Conservation (phyloP, 2,329 filamentous ascomycete species). For the Aspergillus neoniger region DNA sequence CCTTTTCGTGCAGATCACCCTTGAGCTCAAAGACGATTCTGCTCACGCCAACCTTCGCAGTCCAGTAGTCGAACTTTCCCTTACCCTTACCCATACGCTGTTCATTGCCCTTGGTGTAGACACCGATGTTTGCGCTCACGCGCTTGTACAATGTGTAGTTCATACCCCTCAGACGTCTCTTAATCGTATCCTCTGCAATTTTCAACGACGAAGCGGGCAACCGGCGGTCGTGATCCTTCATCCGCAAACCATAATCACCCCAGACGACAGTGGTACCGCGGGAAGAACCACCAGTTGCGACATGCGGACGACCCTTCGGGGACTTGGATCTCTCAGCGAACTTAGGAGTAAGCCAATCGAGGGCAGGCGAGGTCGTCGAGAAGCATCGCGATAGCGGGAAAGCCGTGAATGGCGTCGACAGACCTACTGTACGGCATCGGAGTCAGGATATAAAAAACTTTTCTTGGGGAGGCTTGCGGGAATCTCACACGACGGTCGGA, state of each 20-base stretch:
- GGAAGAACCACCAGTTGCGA: slow-evolving; percentile 84
- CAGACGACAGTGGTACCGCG: slow-evolving; percentile 94
- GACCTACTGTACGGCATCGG: slow-evolving; percentile 22
- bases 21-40: slow-evolving; percentile 91
- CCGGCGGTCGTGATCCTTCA: slow-evolving; percentile 89
- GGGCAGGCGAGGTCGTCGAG: slow-evolving; percentile 65
- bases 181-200: slow-evolving; percentile 92
- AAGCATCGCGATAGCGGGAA: slow-evolving; percentile 62
- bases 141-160: slow-evolving; percentile 91
- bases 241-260: slow-evolving; percentile 93
- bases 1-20: slow-evolving; percentile 89
- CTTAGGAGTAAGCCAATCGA: slow-evolving; percentile 80
- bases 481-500: slow-evolving; percentile 38
- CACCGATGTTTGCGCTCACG: slow-evolving; percentile 88
- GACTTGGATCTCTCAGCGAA: slow-evolving; percentile 83
- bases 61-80: slow-evolving; percentile 96
- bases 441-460: slow-evolving; percentile 24
- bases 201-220: slow-evolving; percentile 85
- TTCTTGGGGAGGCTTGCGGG: not conserved
- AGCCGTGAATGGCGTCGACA: slow-evolving; percentile 30
- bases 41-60: slow-evolving; percentile 82
- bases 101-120: slow-evolving; percentile 94
- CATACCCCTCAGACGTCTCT: slow-evolving; percentile 80
- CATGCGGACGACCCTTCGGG: slow-evolving; percentile 80
- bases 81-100: slow-evolving; percentile 99